These are phyloP conservation scores for Russula virescens DNA, from an alignment of 768 basidiomycete species.

Conservation along the genomic window DNA sequence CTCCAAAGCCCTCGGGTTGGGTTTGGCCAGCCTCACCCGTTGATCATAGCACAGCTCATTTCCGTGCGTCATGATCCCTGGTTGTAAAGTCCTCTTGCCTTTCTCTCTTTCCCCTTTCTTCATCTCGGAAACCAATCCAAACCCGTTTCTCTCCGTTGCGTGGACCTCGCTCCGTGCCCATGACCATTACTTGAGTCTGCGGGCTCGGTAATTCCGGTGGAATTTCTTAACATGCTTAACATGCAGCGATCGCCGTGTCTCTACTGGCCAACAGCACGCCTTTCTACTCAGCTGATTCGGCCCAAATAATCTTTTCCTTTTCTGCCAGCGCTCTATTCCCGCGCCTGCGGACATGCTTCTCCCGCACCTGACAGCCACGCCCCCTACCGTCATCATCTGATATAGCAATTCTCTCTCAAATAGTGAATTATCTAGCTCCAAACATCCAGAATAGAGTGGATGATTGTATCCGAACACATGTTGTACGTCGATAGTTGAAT, in stretches of 20 bases:
- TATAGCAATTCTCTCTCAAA: constrained; percentile 14
- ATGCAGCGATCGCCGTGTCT: constrained; percentile 5
- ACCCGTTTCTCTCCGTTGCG: not conserved
- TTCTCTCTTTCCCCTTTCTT: not conserved
- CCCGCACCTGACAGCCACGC: constrained; percentile 23
- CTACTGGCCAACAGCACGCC: constrained; percentile 4
- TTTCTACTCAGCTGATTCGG: constrained; percentile 12
- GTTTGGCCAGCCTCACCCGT: constrained; percentile 3
- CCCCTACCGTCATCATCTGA: constrained; percentile 18
- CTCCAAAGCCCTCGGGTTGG: not conserved
- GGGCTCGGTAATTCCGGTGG: constrained; percentile 2
- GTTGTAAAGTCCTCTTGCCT: not conserved
- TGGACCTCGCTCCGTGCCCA: too few species aligned
- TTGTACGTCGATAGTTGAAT: not conserved
- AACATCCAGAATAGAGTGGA: not conserved
- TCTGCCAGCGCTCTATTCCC: constrained; percentile 20
- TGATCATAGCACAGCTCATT: constrained; percentile 5
- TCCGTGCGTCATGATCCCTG: not conserved
- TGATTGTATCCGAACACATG: not conserved
- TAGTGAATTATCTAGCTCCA: constrained; percentile 10
- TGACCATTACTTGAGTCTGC: not conserved
- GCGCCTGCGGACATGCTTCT: constrained; percentile 19
- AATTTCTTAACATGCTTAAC: not conserved
- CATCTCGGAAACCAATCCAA: not conserved
- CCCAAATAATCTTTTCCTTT: constrained; percentile 17